These are phyloP conservation scores for Aspergillus affinis DNA, from an alignment of 495 filamentous ascomycete genomes.

Conservation along the genomic window DNA sequence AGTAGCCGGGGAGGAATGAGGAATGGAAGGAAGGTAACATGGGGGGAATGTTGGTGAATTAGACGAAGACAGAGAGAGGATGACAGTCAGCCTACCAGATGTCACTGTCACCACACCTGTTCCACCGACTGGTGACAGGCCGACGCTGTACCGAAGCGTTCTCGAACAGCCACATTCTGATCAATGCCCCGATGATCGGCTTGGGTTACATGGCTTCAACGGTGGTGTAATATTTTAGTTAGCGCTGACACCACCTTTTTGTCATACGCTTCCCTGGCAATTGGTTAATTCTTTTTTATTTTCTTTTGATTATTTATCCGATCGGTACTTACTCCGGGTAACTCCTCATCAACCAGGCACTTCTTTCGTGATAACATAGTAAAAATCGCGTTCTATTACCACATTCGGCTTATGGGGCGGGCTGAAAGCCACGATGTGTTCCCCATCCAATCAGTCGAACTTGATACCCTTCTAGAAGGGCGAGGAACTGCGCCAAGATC, in stretches of 20 bases:
- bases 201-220: background rate
- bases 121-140: background rate
- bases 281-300: background rate
- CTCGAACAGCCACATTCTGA: background rate
- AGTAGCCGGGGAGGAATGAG: background rate
- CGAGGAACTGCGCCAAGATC: background rate
- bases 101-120: background rate
- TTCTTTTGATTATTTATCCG: background rate
- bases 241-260: background rate
- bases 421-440: background rate
- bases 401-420: background rate
- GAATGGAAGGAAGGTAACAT: background rate
- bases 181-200: background rate
- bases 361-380: background rate
- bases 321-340: background rate
- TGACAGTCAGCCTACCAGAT: background rate
- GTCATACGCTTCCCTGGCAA: no score
- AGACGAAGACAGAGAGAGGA: background rate
- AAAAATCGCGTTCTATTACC: background rate
- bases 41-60: no score
- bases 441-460: background rate
- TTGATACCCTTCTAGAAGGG: background rate
- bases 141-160: background rate
- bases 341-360: background rate
- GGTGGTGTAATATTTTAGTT: background rate